Conservation (phyloP, 2,329 filamentous ascomycete species). For the Diaporthe vaccinii region DNA sequence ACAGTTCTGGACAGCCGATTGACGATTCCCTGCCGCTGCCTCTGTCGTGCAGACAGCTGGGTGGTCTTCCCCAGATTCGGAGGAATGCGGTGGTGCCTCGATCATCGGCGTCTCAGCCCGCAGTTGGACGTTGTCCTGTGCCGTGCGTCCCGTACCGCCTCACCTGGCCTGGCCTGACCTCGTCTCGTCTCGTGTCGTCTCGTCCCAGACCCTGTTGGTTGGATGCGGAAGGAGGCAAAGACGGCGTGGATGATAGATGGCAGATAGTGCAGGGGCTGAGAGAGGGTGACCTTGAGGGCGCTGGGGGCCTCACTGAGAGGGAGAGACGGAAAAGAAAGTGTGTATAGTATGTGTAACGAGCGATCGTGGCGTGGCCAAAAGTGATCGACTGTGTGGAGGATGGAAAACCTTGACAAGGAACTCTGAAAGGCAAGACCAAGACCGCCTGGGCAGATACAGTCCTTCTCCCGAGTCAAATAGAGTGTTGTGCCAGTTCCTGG, state of each 20-base stretch:
- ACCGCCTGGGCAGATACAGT: neutral
- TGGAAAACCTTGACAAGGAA: neutral
- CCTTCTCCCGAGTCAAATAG: neutral
- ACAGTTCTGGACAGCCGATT: neutral
- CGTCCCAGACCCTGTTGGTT: neutral
- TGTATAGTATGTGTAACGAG: neutral
- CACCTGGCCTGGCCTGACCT: neutral
- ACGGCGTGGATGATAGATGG: neutral
- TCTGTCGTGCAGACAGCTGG: constrained; percentile 12
- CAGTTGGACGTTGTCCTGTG: neutral
- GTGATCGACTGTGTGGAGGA: neutral
- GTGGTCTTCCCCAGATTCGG: constrained; percentile 15
- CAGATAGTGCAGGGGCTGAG: neutral
- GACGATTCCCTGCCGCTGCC: constrained; percentile 10
- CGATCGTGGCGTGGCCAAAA: neutral
- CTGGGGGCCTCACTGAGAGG: neutral
- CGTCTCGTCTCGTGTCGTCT: neutral
- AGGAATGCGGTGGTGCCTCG: constrained; percentile 7
- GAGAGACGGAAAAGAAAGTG: neutral
- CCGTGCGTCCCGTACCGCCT: constrained; percentile 2
- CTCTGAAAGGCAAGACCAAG: neutral
- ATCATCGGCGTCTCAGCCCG: constrained; percentile 11
- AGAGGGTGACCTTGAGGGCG: neutral
- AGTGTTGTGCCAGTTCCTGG: neutral
- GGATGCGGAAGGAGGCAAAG: neutral